phyloP scores from a whole-genome alignment of 2,329 filamentous ascomycete genomes.

The Epichloe sibirici region DNA sequence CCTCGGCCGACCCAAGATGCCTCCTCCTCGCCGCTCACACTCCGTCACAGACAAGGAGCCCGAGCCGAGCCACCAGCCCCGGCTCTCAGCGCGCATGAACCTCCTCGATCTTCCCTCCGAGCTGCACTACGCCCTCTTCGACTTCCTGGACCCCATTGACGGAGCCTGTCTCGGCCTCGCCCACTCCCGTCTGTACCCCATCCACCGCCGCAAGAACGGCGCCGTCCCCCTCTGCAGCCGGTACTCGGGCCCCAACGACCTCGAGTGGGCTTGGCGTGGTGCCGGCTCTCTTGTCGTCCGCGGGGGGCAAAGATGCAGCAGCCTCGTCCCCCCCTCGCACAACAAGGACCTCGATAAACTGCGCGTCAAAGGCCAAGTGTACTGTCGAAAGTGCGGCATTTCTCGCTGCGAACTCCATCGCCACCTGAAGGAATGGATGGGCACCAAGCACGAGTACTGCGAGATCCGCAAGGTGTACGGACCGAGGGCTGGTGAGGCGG shows the following conservation, averaged over 20 bases:
- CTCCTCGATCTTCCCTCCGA: conserved; percentile 44
- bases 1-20: conserved; percentile 23
- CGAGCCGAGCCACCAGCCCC: conserved; percentile 36
- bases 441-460: conserved; percentile 45
- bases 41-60: conserved; percentile 50
- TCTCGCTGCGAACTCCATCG: conserved; percentile 50
- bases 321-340: conserved; percentile 1
- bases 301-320: conserved; percentile 8
- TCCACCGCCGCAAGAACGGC: conserved; percentile 44
- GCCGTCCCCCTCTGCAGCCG: conserved; percentile 43
- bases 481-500: conserved; percentile 30
- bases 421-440: conserved; percentile 50
- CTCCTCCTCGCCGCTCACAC: conserved; percentile 42
- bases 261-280: conserved; percentile 52
- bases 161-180: conserved; percentile 49
- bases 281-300: conserved; percentile 33
- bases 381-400: conserved; percentile 50
- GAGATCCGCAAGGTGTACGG: conserved; percentile 46
- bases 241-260: conserved; percentile 47
- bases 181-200: conserved; percentile 44
- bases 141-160: conserved; percentile 52
- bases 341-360: conserved; percentile 29
- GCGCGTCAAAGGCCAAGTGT: conserved; percentile 44
- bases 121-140: conserved; percentile 47
- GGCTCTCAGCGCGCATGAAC: conserved; percentile 31